Evolutionary conservation across 352 stramenopile species (phyloP), one percentile per base, ranked within the genome.

Genomic region (Blastocystis sp.): DNA sequence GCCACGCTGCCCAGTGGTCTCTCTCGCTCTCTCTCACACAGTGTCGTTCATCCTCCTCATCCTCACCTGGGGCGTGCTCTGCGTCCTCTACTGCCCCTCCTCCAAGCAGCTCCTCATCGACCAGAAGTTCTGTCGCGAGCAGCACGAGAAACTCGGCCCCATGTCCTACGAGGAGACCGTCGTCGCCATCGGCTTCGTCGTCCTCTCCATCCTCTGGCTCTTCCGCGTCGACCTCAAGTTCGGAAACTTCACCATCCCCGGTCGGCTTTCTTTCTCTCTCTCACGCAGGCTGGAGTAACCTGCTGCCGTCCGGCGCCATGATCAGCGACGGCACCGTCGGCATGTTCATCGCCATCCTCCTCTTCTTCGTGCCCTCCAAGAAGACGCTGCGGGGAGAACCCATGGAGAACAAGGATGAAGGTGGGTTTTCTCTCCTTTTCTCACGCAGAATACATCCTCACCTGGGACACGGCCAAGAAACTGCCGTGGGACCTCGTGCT

Each of bases 71-170:
- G 34, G 21, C 6, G 64, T 73, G 4, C 48, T 84, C 4, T 69
- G 32, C 38, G n/a, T 77, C 14, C 24, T 64, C 9, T 72, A 75
- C 40, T 84, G 73, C 27, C 73, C 73, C 0, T 53, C 73, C 9
- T 75, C 73, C 3, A 32, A n/a, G 2, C 54, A 84, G 54, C 49
- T 84, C 8, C 42, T 24, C 0, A 84, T 84, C 56, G 73, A 84
- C n/a, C 32, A 54, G 21, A 54, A 53, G 8, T 84, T 67, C 59
- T 69, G 54, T 24, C 21, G n/a, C 34, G 59, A 84, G 16, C 46
- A 84, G 56, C 75, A 84, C 48, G 64, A 84, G 49, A 84, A 84
- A 63, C 40, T 84, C 16, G 73, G 73, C 16, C 69, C 69, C 11
- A 73, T 73, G 54, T 71, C 24, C 6, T 84, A 84, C 48, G 73